phyloP scores from a whole-genome alignment of 2,329 filamentous ascomycete species.

The Dryadomyces quercus-mongolicae region DNA sequence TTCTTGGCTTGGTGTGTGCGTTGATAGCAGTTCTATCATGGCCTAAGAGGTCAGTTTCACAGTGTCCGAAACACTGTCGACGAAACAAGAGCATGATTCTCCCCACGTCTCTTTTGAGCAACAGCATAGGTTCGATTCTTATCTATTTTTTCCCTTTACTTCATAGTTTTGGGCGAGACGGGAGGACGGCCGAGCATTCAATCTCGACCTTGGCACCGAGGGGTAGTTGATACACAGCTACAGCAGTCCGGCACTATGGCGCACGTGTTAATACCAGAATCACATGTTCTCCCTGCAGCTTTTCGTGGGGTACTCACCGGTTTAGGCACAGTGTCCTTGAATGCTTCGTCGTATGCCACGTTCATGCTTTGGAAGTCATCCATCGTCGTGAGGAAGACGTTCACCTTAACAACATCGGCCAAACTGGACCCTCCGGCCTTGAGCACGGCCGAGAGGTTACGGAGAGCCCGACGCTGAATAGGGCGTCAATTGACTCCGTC shows the following conservation, averaged over 20 bases:
- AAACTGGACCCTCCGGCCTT: constrained; percentile 46
- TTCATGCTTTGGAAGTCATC: constrained; percentile 49
- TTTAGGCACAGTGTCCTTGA: constrained; percentile 27
- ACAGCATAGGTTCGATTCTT: too few species aligned
- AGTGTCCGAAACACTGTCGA: too few species aligned
- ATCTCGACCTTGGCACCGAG: constrained; percentile 63
- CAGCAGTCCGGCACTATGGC: constrained; percentile 45
- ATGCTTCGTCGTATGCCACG: constrained; percentile 39
- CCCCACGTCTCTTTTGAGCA: too few species aligned
- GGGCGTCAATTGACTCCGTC: neutral
- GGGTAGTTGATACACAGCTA: constrained; percentile 62
- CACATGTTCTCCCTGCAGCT: too few species aligned
- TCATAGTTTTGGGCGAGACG: neutral
- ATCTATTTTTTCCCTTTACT: too few species aligned
- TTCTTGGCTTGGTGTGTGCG: too few species aligned
- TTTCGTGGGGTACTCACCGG: constrained; percentile 23
- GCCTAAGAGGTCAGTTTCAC: too few species aligned
- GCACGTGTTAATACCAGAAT: too few species aligned
- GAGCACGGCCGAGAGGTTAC: constrained; percentile 47
- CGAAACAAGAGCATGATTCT: too few species aligned
- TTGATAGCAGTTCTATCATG: too few species aligned
- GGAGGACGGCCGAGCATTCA: constrained; percentile 31
- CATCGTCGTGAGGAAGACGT: constrained; percentile 55
- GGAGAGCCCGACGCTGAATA: constrained; percentile 39
- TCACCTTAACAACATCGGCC: constrained; percentile 53